These are phyloP conservation scores for Phytophthora sojae DNA, from an alignment of 352 stramenopile genomes.

Conservation along the genomic window DNA sequence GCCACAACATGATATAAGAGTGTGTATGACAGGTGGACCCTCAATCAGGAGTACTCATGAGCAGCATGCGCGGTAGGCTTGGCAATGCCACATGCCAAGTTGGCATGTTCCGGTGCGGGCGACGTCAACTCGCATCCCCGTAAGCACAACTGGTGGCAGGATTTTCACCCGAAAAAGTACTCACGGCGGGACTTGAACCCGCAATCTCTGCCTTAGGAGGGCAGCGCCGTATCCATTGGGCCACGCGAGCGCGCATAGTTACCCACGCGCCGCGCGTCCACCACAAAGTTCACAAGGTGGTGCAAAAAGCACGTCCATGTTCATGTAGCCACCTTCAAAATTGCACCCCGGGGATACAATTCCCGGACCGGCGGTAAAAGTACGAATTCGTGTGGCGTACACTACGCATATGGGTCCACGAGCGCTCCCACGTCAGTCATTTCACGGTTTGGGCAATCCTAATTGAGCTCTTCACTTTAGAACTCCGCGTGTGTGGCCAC, in stretches of 20 bases:
- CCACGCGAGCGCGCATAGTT: constrained; percentile 48
- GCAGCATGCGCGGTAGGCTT: no score
- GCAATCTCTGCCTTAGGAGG: constrained; percentile 83
- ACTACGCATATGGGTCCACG: background rate
- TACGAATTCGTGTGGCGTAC: background rate
- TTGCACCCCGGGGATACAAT: constrained; percentile 21
- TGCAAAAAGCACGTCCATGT: background rate
- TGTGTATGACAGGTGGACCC: no score
- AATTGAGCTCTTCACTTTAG: constrained; percentile 19
- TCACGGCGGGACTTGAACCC: constrained; percentile 82
- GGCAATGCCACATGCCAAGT: no score
- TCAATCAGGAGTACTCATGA: no score
- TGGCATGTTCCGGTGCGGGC: background rate
- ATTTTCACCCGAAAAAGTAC: constrained; percentile 40
- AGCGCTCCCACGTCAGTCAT: constrained; percentile 20
- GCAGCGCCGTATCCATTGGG: constrained; percentile 78
- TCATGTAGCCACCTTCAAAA: constrained; percentile 16
- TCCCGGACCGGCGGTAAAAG: background rate
- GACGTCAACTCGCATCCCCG: background rate
- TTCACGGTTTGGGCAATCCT: constrained; percentile 25
- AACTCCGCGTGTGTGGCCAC: constrained; percentile 12
- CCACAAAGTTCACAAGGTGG: constrained; percentile 23
- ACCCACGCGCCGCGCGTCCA: background rate
- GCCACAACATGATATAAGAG: no score
- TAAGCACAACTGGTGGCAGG: background rate